Conservation (phyloP, 345 rosid genomes). For the Citrus hindsii region DNA sequence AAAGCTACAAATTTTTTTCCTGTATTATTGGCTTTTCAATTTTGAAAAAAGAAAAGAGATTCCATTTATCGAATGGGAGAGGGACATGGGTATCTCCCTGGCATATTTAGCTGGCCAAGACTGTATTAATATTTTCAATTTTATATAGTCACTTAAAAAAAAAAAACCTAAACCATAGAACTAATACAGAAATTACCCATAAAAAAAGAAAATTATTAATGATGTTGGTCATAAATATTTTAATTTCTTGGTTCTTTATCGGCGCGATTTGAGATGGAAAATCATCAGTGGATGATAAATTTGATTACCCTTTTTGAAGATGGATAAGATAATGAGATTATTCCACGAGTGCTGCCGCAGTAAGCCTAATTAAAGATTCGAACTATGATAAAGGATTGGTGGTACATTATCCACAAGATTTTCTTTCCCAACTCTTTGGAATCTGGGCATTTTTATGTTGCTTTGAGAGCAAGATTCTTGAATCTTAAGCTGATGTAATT, state of each 20-base stretch:
- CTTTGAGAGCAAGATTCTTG: neutral
- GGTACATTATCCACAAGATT: constrained; percentile 8
- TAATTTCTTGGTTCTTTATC: neutral
- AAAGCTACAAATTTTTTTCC: neutral
- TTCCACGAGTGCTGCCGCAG: too few relatives aligned
- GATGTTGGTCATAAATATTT: neutral
- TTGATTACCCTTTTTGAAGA: neutral
- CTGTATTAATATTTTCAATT: too few relatives aligned
- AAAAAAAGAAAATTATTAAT: neutral
- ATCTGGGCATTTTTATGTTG: neutral
- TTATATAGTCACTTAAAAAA: too few relatives aligned
- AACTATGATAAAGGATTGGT: neutral
- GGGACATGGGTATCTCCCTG: neutral
- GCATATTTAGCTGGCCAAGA: too few relatives aligned
- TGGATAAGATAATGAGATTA: neutral
- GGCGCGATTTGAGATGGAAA: neutral
- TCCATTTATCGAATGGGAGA: too few relatives aligned
- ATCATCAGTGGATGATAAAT: neutral
- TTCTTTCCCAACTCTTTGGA: neutral
- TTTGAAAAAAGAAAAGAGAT: neutral
- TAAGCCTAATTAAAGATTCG: too few relatives aligned
- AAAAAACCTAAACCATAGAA: neutral
- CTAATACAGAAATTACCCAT: neutral
- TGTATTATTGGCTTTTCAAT: neutral
- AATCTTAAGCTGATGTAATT: neutral